Conservation (phyloP, 2,329 filamentous ascomycete species). For the Clarireedia sp. region DNA sequence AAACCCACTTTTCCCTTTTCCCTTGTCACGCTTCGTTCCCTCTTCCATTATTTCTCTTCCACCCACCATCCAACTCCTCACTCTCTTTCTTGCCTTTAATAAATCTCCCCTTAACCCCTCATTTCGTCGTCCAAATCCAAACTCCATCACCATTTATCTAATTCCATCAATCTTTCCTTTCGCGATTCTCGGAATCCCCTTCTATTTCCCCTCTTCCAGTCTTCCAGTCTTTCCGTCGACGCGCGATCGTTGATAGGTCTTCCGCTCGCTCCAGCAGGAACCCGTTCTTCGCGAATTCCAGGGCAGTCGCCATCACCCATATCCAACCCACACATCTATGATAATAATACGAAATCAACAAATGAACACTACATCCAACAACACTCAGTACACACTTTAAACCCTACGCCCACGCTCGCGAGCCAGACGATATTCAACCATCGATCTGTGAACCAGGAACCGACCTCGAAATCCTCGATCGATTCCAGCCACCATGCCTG, state of each 20-base stretch:
- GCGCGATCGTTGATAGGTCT: constrained; percentile 21
- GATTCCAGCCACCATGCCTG: constrained; percentile 49
- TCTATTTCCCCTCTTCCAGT: neutral
- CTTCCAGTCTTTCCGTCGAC: constrained; percentile 4
- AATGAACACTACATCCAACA: constrained; percentile 43
- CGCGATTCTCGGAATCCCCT: constrained; percentile 23
- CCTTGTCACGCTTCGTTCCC: constrained; percentile 10
- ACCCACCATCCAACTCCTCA: constrained; percentile 16
- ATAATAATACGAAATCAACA: constrained; percentile 41
- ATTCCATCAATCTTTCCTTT: neutral
- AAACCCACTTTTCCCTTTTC: constrained; percentile 14
- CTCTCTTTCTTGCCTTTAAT: constrained; percentile 18
- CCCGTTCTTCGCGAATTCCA: constrained; percentile 17
- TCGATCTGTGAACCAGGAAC: constrained; percentile 27
- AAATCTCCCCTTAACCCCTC: constrained; percentile 20
- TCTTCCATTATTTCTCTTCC: constrained; percentile 18
- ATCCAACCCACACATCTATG: constrained; percentile 43
- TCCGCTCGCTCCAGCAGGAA: constrained; percentile 6
- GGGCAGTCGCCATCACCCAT: constrained; percentile 29
- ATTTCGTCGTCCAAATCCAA: constrained; percentile 4
- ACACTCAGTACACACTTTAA: constrained; percentile 59
- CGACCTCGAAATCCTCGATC: neutral
- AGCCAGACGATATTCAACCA: constrained; percentile 31
- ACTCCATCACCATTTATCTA: constrained; percentile 16
- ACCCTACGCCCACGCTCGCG: constrained; percentile 44